These are phyloP conservation scores for Aspergillus steynii DNA, from an alignment of 495 filamentous ascomycete species.

Conservation along the genomic window DNA sequence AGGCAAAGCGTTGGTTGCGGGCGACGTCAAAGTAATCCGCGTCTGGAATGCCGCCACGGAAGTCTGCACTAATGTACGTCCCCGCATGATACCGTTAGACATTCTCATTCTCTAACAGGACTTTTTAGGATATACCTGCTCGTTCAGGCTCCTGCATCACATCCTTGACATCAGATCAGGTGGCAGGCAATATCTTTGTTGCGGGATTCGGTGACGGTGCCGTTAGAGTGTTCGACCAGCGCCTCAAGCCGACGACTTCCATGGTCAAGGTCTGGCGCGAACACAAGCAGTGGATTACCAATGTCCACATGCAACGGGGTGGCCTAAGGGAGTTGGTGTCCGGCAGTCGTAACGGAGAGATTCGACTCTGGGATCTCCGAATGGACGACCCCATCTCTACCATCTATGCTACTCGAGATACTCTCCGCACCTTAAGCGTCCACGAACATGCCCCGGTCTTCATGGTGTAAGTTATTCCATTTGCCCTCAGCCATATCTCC, in stretches of 20 bases:
- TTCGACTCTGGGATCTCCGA: constrained; percentile 95
- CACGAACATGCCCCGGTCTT: constrained; percentile 98
- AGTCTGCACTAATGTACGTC: constrained; percentile 74
- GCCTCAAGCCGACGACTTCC: constrained; percentile 72
- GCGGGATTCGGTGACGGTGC: constrained; percentile 98
- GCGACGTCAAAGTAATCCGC: constrained; percentile 91
- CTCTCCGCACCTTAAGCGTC: constrained; percentile 80
- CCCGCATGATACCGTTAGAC: too few relatives aligned
- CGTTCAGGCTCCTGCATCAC: constrained; percentile 96
- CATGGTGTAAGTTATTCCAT: constrained; percentile 70
- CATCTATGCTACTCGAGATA: constrained; percentile 74
- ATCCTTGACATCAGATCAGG: constrained; percentile 92
- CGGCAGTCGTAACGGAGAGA: constrained; percentile 85
- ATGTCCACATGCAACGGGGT: constrained; percentile 95
- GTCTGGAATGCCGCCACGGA: constrained; percentile 95
- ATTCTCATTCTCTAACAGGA: neutral
- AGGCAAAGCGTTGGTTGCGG: constrained; percentile 88
- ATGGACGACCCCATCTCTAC: constrained; percentile 72
- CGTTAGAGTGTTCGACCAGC: constrained; percentile 90
- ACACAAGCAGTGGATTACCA: constrained; percentile 90
- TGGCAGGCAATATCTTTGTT: constrained; percentile 92
- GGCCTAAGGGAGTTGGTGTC: constrained; percentile 86
- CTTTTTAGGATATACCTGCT: constrained; percentile 79
- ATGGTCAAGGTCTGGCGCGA: constrained; percentile 98
- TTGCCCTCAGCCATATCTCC: constrained; percentile 2